Base-by-base conservation (phyloP, 495 filamentous ascomycete species). In the Neurospora intermedia region DNA sequence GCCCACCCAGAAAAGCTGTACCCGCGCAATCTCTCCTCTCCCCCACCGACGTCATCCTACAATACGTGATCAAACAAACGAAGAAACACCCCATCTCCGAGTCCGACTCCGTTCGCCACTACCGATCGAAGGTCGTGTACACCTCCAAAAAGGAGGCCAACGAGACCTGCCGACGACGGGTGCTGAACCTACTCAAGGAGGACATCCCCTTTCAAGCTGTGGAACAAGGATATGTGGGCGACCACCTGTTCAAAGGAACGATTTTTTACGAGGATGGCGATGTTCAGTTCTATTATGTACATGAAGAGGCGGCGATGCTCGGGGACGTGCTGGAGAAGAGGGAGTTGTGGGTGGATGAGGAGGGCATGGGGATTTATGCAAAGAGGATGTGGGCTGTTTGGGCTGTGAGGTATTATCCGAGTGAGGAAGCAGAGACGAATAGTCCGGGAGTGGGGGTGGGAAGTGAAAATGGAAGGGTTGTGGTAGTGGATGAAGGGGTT, bases 301-400 rank as follows among this genome's bases (percentile, higher is more conserved):
- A 2, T 8, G 46, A 43, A 27, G 75, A 76, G 70, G n/a, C 7
- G 16, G 18, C 10, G 7, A 31, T 74, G 3, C n/a, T 75, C n/a
- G 13, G 10, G 7, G 54, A n/a, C 7, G 11, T 43, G 70, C 40
- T 43, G 15, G 20, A 18, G 48, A 18, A 38, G 23, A 39, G 27
- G 48, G 35, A 35, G 27, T 66, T 66, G 7, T 66, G 13, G 27
- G 3, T 79, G 9, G 75, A 76, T 15, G 31, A 27, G 69, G 38
- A 11, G 20, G 23, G 41, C 6, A 42, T 35, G 45, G 43, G 31
- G 54, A n/a, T 75, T 4, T 75, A 77, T 45, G 16, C 4, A 40
- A 45, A 75, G 42, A 70, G 39, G 74, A 70, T 45, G 71, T 79
- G 39, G 45, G 75, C 73, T 69, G 76, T 79, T 41, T 74, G 74